Evolutionary conservation across 2,329 filamentous ascomycete genomes (phyloP).

Genomic region (Calonectria crousiana): DNA sequence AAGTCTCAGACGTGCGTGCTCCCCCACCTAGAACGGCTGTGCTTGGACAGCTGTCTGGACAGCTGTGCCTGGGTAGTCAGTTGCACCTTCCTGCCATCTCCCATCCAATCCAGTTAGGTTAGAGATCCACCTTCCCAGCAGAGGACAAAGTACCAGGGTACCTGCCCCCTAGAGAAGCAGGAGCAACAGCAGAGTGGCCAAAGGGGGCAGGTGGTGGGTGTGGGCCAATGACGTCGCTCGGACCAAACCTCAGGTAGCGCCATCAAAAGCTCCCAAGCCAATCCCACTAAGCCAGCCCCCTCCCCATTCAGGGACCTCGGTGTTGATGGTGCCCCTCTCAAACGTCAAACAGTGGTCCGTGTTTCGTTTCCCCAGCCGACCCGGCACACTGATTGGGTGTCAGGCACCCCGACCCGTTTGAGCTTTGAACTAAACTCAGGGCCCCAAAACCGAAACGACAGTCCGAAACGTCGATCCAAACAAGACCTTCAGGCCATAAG

Average conservation of each 20-base stretch:
- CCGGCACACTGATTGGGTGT: slow-evolving; percentile 7
- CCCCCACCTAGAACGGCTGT: neutral
- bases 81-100: neutral
- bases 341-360: slow-evolving; percentile 29
- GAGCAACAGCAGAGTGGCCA: neutral
- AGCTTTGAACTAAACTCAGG: slow-evolving; percentile 21
- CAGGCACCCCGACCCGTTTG: neutral
- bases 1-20: neutral
- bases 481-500: slow-evolving; percentile 16
- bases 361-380: slow-evolving; percentile 24
- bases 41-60: neutral
- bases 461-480: slow-evolving; percentile 27
- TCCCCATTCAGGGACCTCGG: neutral
- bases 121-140: neutral
- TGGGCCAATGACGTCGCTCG: slow-evolving; percentile 16
- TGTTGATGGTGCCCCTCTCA: slow-evolving; percentile 13
- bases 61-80: neutral
- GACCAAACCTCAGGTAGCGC: neutral
- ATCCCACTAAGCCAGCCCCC: neutral
- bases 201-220: slow-evolving; percentile 7
- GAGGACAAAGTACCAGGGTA: neutral
- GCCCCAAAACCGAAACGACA: slow-evolving; percentile 26
- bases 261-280: neutral
- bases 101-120: neutral
- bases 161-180: neutral